Base-by-base conservation (phyloP, 2,329 filamentous ascomycete genomes). In the Colletotrichum neosansevieriae region DNA sequence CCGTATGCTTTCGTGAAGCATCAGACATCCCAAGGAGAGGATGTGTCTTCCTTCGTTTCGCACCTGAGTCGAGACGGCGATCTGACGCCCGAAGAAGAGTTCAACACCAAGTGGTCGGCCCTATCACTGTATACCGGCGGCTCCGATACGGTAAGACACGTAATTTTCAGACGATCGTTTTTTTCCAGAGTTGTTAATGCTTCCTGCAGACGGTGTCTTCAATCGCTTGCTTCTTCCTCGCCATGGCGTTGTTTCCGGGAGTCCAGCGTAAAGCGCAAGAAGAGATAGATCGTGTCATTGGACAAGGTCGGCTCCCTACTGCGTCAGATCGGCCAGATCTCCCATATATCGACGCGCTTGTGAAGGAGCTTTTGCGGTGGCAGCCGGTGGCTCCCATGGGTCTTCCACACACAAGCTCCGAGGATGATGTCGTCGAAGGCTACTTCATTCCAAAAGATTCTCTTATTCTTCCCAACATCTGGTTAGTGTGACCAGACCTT, bases 331-430 rank as follows among this genome's bases (percentile, higher is more conserved):
- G 80, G 21, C 75, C 78, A 0, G 75, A 77, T 3, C 73, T 89
- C 9, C 86, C 86, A 0, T 89, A 89, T 71, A 73, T 88, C 36
- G 79, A 81, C 19, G 84, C 84, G 1, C 79, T 87, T 12, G 80
- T 88, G 17, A 88, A 88, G 67, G 88, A 90, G 69, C 80, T 84
- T 1, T 75, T 88, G 11, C 81, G 87, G 2, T 88, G 87, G 85
- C 80, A 86, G 5, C 85, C 86, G 0, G 82, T 87, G 1, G 81
- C 82, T 11, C 83, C 85, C 49, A 81, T 86, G 66, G 69, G 59
- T 6, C 51, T 85, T 1, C 76, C 80, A 0, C 80, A 83, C 62
- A 73, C 76, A 2, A 79, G 82, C 1, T 73, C 76, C 1, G 76
- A 71, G 13, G 70, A 70, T 1, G 45, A 68, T 17, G 57, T 59